Base-by-base conservation (phyloP, 2,329 filamentous ascomycete species). In the Hymenoscyphus infarciens region DNA sequence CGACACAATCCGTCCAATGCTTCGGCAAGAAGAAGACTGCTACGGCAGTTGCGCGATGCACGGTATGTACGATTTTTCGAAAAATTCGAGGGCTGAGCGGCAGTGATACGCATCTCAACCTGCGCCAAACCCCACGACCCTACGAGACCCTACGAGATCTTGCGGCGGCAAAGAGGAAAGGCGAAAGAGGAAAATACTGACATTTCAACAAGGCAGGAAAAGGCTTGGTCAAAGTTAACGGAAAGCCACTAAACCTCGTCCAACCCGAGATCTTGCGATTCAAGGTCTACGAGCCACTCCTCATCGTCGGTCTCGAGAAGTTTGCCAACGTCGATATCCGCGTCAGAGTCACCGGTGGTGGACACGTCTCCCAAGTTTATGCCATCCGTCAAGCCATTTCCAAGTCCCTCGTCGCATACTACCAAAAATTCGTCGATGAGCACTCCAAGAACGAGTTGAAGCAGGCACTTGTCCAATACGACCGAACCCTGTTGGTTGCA, bases 371-470 rank as follows among this genome's bases (percentile, higher is more conserved):
- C 66, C 93, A 97, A 82, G 87, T 97, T 82, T 97, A 98, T 83
- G 95, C 95, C 79, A 92, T 98, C 86, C 92, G 95, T 76, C 95
- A 99, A 85, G 94, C 95, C 76, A 98, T 99, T 78, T 88, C 93
- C 84, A 99, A 98, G 88, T 90, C 89, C 76, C 91, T 96, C 79
- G 89, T 96, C 77, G 90, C 92, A 81, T 97, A 97, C 90, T 98
- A 97, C 90, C 94, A 97, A 85, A 97, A 99, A 87, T 99, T 89
- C 84, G 92, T 98, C 82, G 95, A 99, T 79, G 95, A 99, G 90
- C 93, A 98, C 90, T 92, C 90, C 85, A 99, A 99, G 91, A 97
- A 98, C 88, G 86, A 92, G 83, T 87, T 99, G 78, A 99, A 98
- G 92, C 90, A 94, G 83, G 91, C 91, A 73, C 88, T 99, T 74